These are phyloP conservation scores for Chaetoscypha palmicola DNA, from an alignment of 2,329 filamentous ascomycete species.

Conservation along the genomic window DNA sequence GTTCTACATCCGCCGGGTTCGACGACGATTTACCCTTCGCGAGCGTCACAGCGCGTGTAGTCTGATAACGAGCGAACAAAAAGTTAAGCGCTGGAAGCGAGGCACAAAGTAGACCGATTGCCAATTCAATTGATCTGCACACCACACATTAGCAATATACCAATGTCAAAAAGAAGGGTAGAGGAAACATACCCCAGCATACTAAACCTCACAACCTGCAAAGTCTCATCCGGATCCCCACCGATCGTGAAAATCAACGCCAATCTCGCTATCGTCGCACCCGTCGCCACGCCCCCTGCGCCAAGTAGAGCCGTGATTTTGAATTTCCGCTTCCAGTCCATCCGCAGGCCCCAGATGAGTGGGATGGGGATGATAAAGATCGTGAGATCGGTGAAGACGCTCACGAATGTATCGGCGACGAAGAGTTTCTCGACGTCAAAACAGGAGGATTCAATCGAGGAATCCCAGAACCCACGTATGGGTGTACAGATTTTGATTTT, in stretches of 20 bases:
- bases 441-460: not conserved
- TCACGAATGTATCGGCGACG: constrained; percentile 37
- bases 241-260: not conserved
- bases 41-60: too few species aligned
- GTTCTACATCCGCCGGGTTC: too few species aligned
- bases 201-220: not conserved
- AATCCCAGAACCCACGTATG: constrained; percentile 8
- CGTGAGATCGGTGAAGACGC: constrained; percentile 33
- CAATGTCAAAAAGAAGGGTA: not conserved
- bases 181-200: not conserved
- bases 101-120: not conserved
- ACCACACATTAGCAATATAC: not conserved
- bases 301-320: constrained; percentile 7
- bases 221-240: constrained; percentile 1
- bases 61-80: too few species aligned
- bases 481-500: constrained; percentile 12
- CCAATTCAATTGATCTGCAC: not conserved
- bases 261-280: constrained; percentile 4
- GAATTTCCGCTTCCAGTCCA: constrained; percentile 8
- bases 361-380: constrained; percentile 30
- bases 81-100: not conserved
- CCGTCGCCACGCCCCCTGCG: constrained; percentile 7
- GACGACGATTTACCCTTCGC: too few species aligned
- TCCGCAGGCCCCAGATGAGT: constrained; percentile 29
- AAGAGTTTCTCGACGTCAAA: constrained; percentile 22